Evolutionary conservation across 108 stramenopile species (phyloP).

Genomic region (Chaetoceros tenuissimus): DNA sequence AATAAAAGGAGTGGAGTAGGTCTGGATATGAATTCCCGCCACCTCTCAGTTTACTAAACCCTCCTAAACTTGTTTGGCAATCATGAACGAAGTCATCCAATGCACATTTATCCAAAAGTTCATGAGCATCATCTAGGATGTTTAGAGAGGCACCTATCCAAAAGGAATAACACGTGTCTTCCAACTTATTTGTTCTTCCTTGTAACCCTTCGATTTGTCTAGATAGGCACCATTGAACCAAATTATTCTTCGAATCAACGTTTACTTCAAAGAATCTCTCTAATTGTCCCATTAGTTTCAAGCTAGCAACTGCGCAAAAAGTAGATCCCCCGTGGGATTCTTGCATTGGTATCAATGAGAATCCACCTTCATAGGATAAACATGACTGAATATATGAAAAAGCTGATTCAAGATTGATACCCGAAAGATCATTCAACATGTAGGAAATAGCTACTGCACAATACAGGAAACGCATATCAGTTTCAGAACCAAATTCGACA

Average conservation of each 20-base stretch:
- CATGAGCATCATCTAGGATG: conserved; percentile 31
- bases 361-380: conserved; percentile 58
- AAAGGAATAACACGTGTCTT: conserved; percentile 88
- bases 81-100: conserved; percentile 43
- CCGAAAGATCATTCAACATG: conserved; percentile 37
- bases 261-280: conserved; percentile 28
- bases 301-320: conserved; percentile 73
- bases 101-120: conserved; percentile 40
- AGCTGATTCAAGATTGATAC: conserved; percentile 25
- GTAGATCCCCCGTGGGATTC: conserved; percentile 84
- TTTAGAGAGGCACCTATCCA: conserved; percentile 87
- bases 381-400: conserved; percentile 37
- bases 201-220: conserved; percentile 71
- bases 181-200: conserved; percentile 80
- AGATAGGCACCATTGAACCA: conserved; percentile 62
- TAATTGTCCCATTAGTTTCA: conserved; percentile 56
- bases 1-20: conserved; percentile 86
- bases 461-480: conserved; percentile 84
- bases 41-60: conserved; percentile 69
- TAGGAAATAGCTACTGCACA: conserved; percentile 70
- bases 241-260: conserved; percentile 37
- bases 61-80: conserved; percentile 59
- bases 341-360: conserved; percentile 45
- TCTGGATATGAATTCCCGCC: conserved; percentile 53
- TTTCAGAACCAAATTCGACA: conserved; percentile 31